Evolutionary conservation across 2,329 filamentous ascomycete genomes (phyloP).

Genomic region (Nemania sp.): DNA sequence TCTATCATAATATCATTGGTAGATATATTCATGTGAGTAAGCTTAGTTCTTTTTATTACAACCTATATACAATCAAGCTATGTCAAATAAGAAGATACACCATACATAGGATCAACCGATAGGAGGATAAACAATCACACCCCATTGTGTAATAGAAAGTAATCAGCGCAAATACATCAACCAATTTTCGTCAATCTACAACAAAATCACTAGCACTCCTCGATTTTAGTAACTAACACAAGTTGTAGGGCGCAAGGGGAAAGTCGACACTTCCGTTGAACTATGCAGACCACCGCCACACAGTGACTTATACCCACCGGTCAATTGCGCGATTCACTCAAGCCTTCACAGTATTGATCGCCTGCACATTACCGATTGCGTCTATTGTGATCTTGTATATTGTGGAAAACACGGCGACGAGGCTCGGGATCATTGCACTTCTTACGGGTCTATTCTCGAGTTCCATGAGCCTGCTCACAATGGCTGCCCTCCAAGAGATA

Average conservation of each 20-base stretch:
- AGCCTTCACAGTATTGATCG: constrained; percentile 32
- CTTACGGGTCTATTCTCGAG: constrained; percentile 34
- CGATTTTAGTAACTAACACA: neutral
- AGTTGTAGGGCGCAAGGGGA: neutral
- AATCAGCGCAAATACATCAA: too few species aligned
- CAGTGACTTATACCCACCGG: constrained; percentile 33
- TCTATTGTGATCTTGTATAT: constrained; percentile 33
- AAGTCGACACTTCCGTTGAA: constrained; percentile 24
- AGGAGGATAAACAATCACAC: too few species aligned
- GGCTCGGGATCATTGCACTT: constrained; percentile 30
- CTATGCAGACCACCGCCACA: constrained; percentile 29
- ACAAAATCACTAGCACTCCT: neutral
- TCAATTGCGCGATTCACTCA: constrained; percentile 31
- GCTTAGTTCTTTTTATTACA: neutral
- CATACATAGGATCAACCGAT: too few species aligned
- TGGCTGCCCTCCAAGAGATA: constrained; percentile 36
- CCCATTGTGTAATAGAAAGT: too few species aligned
- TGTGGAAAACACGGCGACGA: constrained; percentile 18
- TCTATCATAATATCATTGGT: constrained; percentile 31
- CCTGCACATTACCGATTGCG: constrained; percentile 30
- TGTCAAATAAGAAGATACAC: too few species aligned
- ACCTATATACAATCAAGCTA: too few species aligned
- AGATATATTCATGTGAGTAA: constrained; percentile 30
- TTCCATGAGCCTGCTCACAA: constrained; percentile 36
- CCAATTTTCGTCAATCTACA: too few species aligned